Conservation (phyloP, 805 yeast species). For the Ogataea paradorogensis region DNA sequence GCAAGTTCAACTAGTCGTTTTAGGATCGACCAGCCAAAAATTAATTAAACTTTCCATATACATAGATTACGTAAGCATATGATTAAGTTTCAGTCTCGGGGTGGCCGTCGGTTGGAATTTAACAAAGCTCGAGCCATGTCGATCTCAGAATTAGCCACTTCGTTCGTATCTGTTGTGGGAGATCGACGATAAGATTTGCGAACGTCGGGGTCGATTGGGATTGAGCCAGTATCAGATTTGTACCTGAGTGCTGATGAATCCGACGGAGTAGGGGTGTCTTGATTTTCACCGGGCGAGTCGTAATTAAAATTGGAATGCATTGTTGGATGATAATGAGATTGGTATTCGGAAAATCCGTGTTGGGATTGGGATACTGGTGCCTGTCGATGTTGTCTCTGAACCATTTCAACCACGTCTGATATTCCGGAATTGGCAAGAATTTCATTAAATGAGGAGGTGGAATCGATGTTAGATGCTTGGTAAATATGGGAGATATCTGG, state of each 20-base stretch:
- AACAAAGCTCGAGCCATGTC: conserved; percentile 16
- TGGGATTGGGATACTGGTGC: conserved; percentile 3
- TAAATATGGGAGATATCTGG: conserved; percentile 15
- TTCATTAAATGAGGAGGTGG: conserved; percentile 35
- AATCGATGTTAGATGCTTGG: conserved; percentile 26
- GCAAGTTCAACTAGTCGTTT: not conserved
- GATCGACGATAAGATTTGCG: conserved; percentile 1
- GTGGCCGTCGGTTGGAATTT: conserved; percentile 4
- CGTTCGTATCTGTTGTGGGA: not conserved
- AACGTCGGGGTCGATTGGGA: conserved; percentile 11
- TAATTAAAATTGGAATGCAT: conserved; percentile 7
- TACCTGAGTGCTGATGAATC: conserved; percentile 23
- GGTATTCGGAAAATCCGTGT: conserved; percentile 9
- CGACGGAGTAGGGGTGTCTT: conserved; percentile 60
- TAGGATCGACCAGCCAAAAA: not conserved
- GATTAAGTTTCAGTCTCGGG: not conserved
- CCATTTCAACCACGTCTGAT: conserved; percentile 61
- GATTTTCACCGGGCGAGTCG: conserved; percentile 34
- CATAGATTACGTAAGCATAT: not conserved
- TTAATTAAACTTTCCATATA: too few species aligned
- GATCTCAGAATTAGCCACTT: conserved; percentile 6
- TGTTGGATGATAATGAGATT: conserved; percentile 13
- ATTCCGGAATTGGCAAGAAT: conserved; percentile 38
- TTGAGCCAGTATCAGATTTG: not conserved
- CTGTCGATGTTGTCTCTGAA: conserved; percentile 34